A percentile compares a stretch with the other conserved stretches of the same genome.
phyloP scores from a whole-genome alignment of 2,329 filamentous ascomycete species.

The Curvularia hawaiiensis region DNA sequence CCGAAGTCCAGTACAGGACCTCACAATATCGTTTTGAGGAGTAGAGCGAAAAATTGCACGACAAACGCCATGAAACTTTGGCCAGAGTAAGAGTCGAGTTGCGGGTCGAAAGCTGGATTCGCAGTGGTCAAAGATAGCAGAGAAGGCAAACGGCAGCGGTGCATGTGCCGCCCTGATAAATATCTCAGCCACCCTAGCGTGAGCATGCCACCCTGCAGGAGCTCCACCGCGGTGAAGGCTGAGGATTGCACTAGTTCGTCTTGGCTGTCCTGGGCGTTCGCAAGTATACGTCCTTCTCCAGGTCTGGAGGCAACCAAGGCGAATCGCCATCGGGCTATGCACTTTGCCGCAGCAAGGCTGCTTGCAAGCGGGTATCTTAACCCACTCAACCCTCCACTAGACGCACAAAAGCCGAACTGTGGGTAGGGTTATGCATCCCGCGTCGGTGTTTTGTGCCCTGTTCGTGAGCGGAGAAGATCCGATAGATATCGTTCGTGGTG shows the following conservation, averaged over 20 bases:
- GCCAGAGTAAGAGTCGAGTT: conserved; percentile 4
- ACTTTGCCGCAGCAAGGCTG: conserved; percentile 8
- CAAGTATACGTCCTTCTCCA: conserved; percentile 9
- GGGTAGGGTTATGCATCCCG: conserved; percentile 1
- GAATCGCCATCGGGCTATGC: conserved; percentile 12
- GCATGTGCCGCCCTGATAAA: conserved; percentile 32
- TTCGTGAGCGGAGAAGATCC: conserved; percentile 8
- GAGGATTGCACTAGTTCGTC: conserved; percentile 16
- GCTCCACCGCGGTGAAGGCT: conserved; percentile 17
- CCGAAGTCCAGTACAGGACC: conserved; percentile 7
- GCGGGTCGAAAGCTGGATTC: conserved; percentile 12
- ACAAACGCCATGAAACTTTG: conserved; percentile 40
- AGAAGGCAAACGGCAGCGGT: conserved; percentile 14
- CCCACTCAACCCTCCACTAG: conserved; percentile 2
- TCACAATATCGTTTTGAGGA: conserved; percentile 43
- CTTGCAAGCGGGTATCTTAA: conserved; percentile 1
- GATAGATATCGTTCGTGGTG: conserved; percentile 9
- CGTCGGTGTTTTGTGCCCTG: conserved; percentile 9
- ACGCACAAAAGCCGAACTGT: not conserved
- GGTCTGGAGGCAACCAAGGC: conserved; percentile 13
- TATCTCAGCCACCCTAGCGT: conserved; percentile 27
- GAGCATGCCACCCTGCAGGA: conserved; percentile 17
- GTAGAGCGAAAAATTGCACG: conserved; percentile 42
- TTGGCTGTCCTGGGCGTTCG: conserved; percentile 17
- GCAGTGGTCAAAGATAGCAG: conserved; percentile 13